Evolutionary conservation across 2,329 filamentous ascomycete genomes (phyloP).

Genomic region (Phyllosticta citrichinensis): DNA sequence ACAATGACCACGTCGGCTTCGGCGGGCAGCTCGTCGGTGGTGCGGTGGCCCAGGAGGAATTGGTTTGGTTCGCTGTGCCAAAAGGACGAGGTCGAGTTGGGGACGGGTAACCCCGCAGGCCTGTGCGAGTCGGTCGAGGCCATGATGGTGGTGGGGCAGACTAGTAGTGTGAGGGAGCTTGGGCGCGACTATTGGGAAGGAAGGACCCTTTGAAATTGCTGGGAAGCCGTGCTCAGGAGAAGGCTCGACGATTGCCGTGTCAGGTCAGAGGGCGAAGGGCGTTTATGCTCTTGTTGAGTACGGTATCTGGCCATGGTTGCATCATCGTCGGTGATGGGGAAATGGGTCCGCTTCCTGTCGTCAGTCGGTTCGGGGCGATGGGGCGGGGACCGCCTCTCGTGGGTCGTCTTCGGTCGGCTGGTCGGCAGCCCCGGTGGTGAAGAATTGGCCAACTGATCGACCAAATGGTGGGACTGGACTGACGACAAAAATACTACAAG

Average conservation of each 20-base stretch:
- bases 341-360: background rate
- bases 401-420: background rate
- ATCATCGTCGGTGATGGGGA: background rate
- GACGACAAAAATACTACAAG: background rate
- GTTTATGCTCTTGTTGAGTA: background rate
- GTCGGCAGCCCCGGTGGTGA: background rate
- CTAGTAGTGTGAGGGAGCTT: background rate
- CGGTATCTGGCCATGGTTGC: too few relatives aligned
- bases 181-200: background rate
- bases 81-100: slow-evolving; percentile 54
- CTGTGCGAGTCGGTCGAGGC: slow-evolving; percentile 6
- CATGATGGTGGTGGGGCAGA: background rate
- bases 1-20: slow-evolving; percentile 58
- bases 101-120: slow-evolving; percentile 44
- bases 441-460: background rate
- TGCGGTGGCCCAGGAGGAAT: slow-evolving; percentile 55
- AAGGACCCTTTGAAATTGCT: background rate
- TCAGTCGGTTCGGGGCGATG: background rate
- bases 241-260: background rate
- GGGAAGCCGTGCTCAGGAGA: background rate
- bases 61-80: slow-evolving; percentile 63
- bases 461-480: background rate
- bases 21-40: slow-evolving; percentile 52
- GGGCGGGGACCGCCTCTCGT: background rate
- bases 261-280: background rate